Conservation (phyloP, 2,329 filamentous ascomycete genomes). For the Fusarium sp. region DNA sequence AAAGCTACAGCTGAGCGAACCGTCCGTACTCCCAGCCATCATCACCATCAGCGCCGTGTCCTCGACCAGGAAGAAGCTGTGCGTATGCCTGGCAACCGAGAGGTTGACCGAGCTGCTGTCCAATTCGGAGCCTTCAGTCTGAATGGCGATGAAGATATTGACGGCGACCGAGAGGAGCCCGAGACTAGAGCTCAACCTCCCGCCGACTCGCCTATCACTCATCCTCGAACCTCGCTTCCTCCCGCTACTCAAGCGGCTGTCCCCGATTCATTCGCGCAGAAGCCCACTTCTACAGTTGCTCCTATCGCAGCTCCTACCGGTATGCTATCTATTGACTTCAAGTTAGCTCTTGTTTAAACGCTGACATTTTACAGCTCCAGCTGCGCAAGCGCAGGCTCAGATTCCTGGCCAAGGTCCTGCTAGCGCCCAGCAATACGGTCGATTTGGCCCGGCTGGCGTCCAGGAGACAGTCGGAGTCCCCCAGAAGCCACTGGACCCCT, state of each 20-base stretch:
- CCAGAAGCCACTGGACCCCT: constrained; percentile 89
- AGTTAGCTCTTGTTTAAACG: neutral
- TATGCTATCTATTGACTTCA: constrained; percentile 24
- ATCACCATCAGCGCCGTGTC: constrained; percentile 74
- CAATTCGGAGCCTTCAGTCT: constrained; percentile 97
- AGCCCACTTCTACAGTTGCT: constrained; percentile 58
- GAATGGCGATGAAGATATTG: constrained; percentile 86
- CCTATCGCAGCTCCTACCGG: constrained; percentile 49
- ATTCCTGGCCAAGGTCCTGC: constrained; percentile 58
- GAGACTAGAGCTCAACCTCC: constrained; percentile 94
- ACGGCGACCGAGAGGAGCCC: constrained; percentile 92
- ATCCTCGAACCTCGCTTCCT: constrained; percentile 86
- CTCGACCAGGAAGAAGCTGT: constrained; percentile 97
- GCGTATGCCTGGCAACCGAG: constrained; percentile 96
- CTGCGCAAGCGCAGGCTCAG: constrained; percentile 53
- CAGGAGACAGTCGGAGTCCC: constrained; percentile 67
- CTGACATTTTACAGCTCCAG: constrained; percentile 33
- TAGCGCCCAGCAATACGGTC: constrained; percentile 72
- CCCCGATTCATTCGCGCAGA: constrained; percentile 65
- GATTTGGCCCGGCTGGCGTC: constrained; percentile 69
- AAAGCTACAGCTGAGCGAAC: constrained; percentile 75
- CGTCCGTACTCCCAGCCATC: constrained; percentile 76
- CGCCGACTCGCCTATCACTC: constrained; percentile 86
- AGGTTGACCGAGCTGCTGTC: constrained; percentile 89
- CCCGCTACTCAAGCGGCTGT: constrained; percentile 68